Evolutionary conservation across 1,284 basidiomycete genomes (phyloP), one percentile per base, ranked within the genome.

Genomic region (Sanghuangporus sanghuang): DNA sequence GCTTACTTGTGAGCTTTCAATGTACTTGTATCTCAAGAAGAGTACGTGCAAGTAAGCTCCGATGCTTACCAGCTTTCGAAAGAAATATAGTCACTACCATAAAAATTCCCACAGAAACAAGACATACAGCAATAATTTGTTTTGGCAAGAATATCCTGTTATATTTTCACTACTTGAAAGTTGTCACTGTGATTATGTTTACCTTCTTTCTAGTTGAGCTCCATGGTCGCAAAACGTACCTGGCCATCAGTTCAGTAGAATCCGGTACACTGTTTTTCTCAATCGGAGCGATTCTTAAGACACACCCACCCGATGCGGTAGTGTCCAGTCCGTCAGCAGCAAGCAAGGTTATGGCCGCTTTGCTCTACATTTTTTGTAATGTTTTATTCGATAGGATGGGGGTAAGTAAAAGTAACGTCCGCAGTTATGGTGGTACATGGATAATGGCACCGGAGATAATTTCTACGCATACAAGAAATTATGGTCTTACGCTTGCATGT

Each of bases 381-480:
- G 71, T 90, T 89, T 74, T 90, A 90, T 71, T 85, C 84, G 0
- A 85, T 90, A 81, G 89, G 85, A 23, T 85, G 81, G 81, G 83
- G 7, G 27, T 32, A 32, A 32, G 27, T 32, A 32, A 32, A 5
- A 32, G 4, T 32, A 32, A 32, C 5, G 27, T 32, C 23, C 76
- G 85, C 86, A 67, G 81, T 92, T 71, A 92, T 91, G 64, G 74
- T 83, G n/a, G 23, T 53, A 11, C 52, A 35, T 21, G 52, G 85
- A 90, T 6, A 27, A 53, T 35, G 18, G 21, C 52, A 3, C 32
- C 18, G 40, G 92, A 93, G 73, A 92, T 93, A 71, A 93, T 93
- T 82, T 89, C 87, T 32, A 93, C 89, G 44, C 77, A 89, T 52
- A 92, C 90, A 9, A 79, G 91, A 62, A 87, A 90, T 70, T 91